Base-by-base conservation (phyloP, 495 filamentous ascomycete genomes). In the Apodospora peruviana region DNA sequence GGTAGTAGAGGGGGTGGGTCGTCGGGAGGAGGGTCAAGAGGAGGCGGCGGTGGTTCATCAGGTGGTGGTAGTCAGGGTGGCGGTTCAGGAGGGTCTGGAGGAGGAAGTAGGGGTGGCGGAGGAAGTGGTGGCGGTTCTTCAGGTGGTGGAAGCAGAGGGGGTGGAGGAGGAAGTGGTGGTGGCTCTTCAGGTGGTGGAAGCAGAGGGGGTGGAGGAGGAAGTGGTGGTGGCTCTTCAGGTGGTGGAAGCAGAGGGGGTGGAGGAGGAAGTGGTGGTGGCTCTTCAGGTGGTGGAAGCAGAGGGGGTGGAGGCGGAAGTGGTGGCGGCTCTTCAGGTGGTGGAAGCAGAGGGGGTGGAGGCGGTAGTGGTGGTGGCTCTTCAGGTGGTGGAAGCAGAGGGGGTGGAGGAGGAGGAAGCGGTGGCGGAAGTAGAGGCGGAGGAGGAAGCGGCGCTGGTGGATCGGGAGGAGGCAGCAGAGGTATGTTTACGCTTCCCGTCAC, bases 21-120 rank as follows among this genome's bases (percentile, higher is more conserved):
- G n/a, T n/a, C n/a, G n/a, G 38, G 18, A 2, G 46, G 52, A 21
- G 47, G 41, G 3, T 37, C 45, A 17, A 20, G 34, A n/a, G 29
- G 38, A 2, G 44, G 51, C 1, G 40, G 51, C 17, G 24, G 49
- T 24, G 52, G 43, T 18, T 40, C 37, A 40, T 40, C 37, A 17
- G 27, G 35, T 36, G 48, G 48, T 19, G 44, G 49, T 14, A 38
- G 45, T 18, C 27, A 34, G 18, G 35, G 46, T 7, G 51, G 46
- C 5, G 43, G 50, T 42, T 38, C 34, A 9, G 50, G 50, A n/a
- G 50, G 50, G 4, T 36, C 19, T 35, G 36, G 47, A 34, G 17
- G 42, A 4, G 40, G 40, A 21, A 23, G 29, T 21, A 21, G 40
- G 4, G 40, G 47, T 4, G 27, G 47, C 18, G 46, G 49, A n/a